Evolutionary conservation across 306 rosid genomes (phyloP).

Genomic region (Dryas drummondii): DNA sequence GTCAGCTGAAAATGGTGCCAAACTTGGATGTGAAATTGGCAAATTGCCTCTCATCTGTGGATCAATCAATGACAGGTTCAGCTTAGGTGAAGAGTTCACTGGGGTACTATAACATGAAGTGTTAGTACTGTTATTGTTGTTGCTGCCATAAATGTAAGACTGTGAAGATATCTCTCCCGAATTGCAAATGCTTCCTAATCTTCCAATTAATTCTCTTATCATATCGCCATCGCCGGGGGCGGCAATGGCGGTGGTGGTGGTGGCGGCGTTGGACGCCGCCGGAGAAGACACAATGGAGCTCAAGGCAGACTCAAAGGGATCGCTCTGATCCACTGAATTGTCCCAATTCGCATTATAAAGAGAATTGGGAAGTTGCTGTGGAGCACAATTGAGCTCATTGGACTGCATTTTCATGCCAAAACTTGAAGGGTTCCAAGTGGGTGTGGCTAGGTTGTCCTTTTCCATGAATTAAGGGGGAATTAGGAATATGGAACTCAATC

Average conservation of each 20-base stretch:
- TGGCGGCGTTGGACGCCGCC: conserved; percentile 35
- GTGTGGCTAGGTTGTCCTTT: conserved; percentile 8
- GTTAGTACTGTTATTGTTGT: conserved; percentile 35
- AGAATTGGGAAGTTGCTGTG: conserved; percentile 26
- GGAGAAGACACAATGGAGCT: conserved; percentile 65
- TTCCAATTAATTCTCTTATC: conserved; percentile 54
- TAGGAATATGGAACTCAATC: conserved; percentile 7
- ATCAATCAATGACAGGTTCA: conserved; percentile 36
- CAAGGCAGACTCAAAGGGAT: conserved; percentile 59
- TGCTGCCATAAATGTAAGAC: conserved; percentile 31
- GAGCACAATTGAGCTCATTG: conserved; percentile 37
- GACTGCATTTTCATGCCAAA: conserved; percentile 41
- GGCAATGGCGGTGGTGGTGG: background rate
- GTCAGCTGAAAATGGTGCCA: conserved; percentile 48
- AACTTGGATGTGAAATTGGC: conserved; percentile 31
- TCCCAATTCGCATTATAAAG: conserved; percentile 47
- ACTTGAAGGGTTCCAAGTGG: conserved; percentile 34
- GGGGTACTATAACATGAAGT: conserved; percentile 56
- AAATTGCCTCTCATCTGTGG: conserved; percentile 34
- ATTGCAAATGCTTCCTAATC: conserved; percentile 52
- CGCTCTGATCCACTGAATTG: conserved; percentile 50
- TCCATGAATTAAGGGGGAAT: background rate
- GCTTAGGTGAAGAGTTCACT: conserved; percentile 57
- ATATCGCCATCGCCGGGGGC: conserved; percentile 28
- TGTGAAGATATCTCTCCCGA: conserved; percentile 45